Evolutionary conservation across 257 asterid genomes (phyloP).

Genomic region (Mitragyna speciosa): DNA sequence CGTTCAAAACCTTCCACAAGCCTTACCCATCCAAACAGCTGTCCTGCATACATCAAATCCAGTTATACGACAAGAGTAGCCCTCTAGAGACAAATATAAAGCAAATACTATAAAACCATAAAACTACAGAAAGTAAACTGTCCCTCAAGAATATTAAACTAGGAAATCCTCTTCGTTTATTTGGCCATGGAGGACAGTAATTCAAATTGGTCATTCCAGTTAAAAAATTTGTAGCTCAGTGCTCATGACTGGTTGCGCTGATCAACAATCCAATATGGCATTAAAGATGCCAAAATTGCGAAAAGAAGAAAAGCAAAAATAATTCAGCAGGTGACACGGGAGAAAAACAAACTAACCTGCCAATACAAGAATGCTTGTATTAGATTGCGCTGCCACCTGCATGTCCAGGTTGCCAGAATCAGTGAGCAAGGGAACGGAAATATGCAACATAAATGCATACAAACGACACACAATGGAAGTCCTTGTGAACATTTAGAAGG

Average conservation of each 20-base stretch:
- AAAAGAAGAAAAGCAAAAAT: slow-evolving; percentile 13
- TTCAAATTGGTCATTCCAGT: not conserved
- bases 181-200: not conserved
- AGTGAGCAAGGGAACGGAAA: slow-evolving; percentile 12
- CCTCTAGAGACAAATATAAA: not conserved
- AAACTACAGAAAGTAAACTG: not conserved
- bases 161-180: not conserved
- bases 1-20: not conserved
- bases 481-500: slow-evolving; percentile 1
- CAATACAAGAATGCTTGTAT: slow-evolving; percentile 87
- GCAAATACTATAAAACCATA: not conserved
- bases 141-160: not conserved
- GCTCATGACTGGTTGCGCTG: not conserved
- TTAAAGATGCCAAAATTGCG: not conserved
- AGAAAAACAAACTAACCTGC: slow-evolving; percentile 61
- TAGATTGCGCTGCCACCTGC: slow-evolving; percentile 90
- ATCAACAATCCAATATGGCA: not conserved
- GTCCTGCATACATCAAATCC: not conserved
- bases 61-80: not conserved
- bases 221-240: not conserved
- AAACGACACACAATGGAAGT: slow-evolving; percentile 2
- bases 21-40: not conserved
- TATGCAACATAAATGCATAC: slow-evolving; percentile 4
- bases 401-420: slow-evolving; percentile 23
- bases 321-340: not conserved